phyloP scores from a whole-genome alignment of 2,329 filamentous ascomycete species.

The Colletotrichum trifolii region DNA sequence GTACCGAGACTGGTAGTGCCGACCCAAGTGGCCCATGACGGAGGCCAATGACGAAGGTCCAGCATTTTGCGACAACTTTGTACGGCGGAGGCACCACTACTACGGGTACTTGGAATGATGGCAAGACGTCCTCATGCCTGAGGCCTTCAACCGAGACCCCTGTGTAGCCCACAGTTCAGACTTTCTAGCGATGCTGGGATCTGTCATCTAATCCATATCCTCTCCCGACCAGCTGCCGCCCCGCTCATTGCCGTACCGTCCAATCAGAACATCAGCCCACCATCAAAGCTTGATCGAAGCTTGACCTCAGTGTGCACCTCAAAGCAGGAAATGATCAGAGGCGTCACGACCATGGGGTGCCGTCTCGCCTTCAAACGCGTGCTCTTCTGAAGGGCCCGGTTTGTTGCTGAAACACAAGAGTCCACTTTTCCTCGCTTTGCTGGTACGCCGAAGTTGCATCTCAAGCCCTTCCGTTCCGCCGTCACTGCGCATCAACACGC shows the following conservation, averaged over 20 bases:
- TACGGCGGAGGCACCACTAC: too few species aligned
- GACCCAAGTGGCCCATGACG: background rate
- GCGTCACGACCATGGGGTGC: background rate
- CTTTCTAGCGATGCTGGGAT: background rate
- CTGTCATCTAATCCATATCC: too few species aligned
- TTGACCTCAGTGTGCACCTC: conserved; percentile 27
- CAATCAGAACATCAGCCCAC: conserved; percentile 24
- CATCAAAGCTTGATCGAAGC: conserved; percentile 36
- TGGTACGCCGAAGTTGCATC: conserved; percentile 19
- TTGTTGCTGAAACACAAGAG: conserved; percentile 31
- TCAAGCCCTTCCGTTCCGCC: conserved; percentile 5
- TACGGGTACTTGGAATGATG: too few species aligned
- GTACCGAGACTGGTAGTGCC: too few species aligned
- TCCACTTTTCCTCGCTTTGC: conserved; percentile 27
- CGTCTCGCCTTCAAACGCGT: conserved; percentile 27
- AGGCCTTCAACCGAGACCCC: background rate
- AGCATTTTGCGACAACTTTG: too few species aligned
- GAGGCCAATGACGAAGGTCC: background rate
- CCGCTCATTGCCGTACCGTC: conserved; percentile 9
- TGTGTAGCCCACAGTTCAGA: conserved; percentile 19
- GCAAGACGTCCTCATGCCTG: conserved; percentile 1
- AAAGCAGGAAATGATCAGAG: conserved; percentile 35
- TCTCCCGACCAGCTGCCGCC: background rate
- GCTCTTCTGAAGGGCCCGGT: conserved; percentile 26
- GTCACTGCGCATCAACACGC: too few species aligned